Evolutionary conservation across 2,329 filamentous ascomycete species (phyloP).

Genomic region (Stemphylium beticola): DNA sequence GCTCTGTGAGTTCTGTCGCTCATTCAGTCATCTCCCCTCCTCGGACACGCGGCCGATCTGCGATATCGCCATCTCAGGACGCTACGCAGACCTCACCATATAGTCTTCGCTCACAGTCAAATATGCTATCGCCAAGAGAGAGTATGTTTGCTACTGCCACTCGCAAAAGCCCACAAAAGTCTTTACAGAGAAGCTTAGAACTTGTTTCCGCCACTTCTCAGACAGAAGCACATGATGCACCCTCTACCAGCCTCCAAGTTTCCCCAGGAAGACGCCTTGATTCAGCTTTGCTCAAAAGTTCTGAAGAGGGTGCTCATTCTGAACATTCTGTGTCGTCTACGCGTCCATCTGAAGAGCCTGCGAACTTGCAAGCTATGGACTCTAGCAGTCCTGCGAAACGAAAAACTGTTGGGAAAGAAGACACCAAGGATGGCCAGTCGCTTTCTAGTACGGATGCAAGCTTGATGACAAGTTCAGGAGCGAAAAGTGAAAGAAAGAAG

Average conservation of each 20-base stretch:
- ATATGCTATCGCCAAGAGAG: constrained; percentile 29
- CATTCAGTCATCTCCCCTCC: constrained; percentile 27
- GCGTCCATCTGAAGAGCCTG: constrained; percentile 30
- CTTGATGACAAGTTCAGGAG: background rate
- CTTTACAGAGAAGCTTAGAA: constrained; percentile 16
- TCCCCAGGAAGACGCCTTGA: constrained; percentile 32
- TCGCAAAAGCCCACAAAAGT: constrained; percentile 21
- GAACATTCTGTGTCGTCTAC: constrained; percentile 37
- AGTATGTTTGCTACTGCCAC: background rate
- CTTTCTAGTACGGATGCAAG: constrained; percentile 13
- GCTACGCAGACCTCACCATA: constrained; percentile 32
- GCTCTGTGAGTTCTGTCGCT: constrained; percentile 21
- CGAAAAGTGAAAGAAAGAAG: constrained; percentile 5
- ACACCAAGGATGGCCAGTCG: constrained; percentile 3
- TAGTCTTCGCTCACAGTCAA: constrained; percentile 38
- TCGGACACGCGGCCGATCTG: constrained; percentile 24
- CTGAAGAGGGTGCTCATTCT: constrained; percentile 40
- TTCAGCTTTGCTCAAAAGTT: constrained; percentile 38
- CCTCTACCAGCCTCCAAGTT: constrained; percentile 22
- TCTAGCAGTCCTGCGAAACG: constrained; percentile 19
- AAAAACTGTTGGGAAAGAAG: background rate
- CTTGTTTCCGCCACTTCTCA: constrained; percentile 11
- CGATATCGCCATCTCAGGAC: constrained; percentile 26
- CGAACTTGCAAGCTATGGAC: constrained; percentile 2
- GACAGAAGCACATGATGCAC: constrained; percentile 18